Evolutionary conservation across 1,284 basidiomycete species (phyloP), one percentile per base, ranked within the genome.

Genomic region (Athelia sp.): DNA sequence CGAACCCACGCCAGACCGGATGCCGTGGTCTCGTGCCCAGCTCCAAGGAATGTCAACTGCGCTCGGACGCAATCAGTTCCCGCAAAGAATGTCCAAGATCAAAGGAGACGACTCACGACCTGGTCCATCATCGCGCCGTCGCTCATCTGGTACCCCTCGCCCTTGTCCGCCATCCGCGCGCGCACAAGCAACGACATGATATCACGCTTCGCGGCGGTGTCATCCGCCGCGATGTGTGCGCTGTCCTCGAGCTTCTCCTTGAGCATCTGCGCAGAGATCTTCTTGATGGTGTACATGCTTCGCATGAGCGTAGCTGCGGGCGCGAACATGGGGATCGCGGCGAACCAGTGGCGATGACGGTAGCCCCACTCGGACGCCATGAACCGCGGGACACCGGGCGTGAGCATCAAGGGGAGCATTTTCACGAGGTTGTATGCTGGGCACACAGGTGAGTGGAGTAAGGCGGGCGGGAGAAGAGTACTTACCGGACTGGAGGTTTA

Each of bases 21-120:
- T 9, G 62, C 61, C 3, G 60, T 63, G 10, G 63, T 65, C 47
- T 65, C 63, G 49, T 65, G 63, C 35, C 63, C 63, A 3, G 62
- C 63, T 4, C 60, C 61, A 15, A 63, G 54, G 49, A 64, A 63
- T 6, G 62, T 63, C 22, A 64, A 42, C 59, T 34, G n/a, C n/a
- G n/a, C n/a, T n/a, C n/a, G n/a, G n/a, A 34, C n/a, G 32, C 11
- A 34, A 34, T 34, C 32, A 34, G 32, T 11, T n/a, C 32, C 6
- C 9, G 8, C 34, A 18, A n/a, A 48, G n/a, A n/a, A n/a, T n/a
- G n/a, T n/a, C n/a, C 2, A 49, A n/a, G 19, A 18, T 45, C 11
- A 9, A 24, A 21, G n/a, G 15, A 46, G 18, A 10, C 49, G 54
- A 34, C 32, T 11, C 11, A 34, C 32, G 11, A 65, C 58, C 48